Base-by-base conservation (phyloP, 1,284 basidiomycete species). In the Meira miltonrushii region DNA sequence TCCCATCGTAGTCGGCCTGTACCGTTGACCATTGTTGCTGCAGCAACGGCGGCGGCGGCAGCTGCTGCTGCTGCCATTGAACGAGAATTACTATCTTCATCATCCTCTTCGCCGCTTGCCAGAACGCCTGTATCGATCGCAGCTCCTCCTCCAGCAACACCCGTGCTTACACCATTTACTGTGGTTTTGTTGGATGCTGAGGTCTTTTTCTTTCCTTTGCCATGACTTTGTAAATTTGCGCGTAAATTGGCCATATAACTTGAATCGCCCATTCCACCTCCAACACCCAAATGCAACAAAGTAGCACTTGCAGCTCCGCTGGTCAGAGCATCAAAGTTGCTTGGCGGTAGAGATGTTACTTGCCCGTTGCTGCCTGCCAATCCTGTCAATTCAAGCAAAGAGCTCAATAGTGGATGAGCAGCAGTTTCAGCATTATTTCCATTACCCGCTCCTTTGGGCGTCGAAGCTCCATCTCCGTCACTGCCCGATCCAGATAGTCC, bases 1-100 rank as follows among this genome's bases (percentile, higher is more conserved):
- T 76, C 75, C 72, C 72, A 76, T 33, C 72, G 58, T 43, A 75
- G 54, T 33, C 73, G 61, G 40, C 74, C 74, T 19, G 39, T 17
- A 23, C 72, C 73, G 33, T 66, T 62, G 12, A 66, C 66, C 6
- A 73, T 62, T 1, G 72, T 64, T 9, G 70, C 68, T 12, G 64
- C 59, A 0, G 63, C 65, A 0, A 60, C 64, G 1, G 59, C 61
- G 0, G 61, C 69, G 1, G 69, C 61, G 1, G 63, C 63, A 2
- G 68, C 59, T 21, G 68, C 67, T 1, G 66, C 69, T 44, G 66
- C 69, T 9, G 64, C 55, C 8, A 62, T 67, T 28, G 66, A 64
- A 10, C 37, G 46, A 10, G 38, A 21, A 33, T 43, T 19, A 11
- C 61, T 62, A 8, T 61, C 64, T 28, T 64, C 66, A 12, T 65